Percentiles rank a stretch among this genome's conserved stretches.
Evolutionary conservation across 2,329 filamentous ascomycete species (phyloP).

Genomic region (Colletotrichum sp.): DNA sequence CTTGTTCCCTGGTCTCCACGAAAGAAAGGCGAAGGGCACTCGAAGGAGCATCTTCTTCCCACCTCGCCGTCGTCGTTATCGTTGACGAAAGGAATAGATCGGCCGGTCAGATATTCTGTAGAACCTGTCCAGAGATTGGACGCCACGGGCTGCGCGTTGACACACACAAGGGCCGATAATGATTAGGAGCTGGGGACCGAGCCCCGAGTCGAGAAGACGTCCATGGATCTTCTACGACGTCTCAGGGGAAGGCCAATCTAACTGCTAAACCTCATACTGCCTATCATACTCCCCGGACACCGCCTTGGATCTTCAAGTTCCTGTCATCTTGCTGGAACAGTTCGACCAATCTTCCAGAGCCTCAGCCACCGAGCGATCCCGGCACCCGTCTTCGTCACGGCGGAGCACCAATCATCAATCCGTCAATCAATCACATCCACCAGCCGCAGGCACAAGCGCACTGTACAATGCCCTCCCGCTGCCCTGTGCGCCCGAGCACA

Average conservation of each 20-base stretch:
- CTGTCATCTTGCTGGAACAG: not conserved
- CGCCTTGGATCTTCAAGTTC: not conserved
- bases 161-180: not conserved
- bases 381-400: not conserved
- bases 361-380: conserved; percentile 2
- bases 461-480: conserved; percentile 3
- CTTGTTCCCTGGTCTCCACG: not conserved
- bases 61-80: not conserved
- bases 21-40: not conserved
- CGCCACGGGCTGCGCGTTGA: conserved; percentile 19
- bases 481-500: conserved; percentile 16
- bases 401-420: not conserved
- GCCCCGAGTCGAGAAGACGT: not conserved
- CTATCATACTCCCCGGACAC: not conserved
- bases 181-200: not conserved
- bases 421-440: not conserved
- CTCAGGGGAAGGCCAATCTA: conserved; percentile 1
- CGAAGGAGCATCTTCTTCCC: conserved; percentile 2
- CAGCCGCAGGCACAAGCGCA: not conserved
- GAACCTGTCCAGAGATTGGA: not conserved
- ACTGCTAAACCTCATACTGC: not conserved
- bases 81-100: not conserved
- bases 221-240: not conserved
- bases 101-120: not conserved
- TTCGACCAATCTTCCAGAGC: conserved; percentile 6